Percentiles rank a stretch among this genome's conserved stretches.
phyloP scores from a whole-genome alignment of 352 stramenopile genomes.

The Phytophthora pluvialis region DNA sequence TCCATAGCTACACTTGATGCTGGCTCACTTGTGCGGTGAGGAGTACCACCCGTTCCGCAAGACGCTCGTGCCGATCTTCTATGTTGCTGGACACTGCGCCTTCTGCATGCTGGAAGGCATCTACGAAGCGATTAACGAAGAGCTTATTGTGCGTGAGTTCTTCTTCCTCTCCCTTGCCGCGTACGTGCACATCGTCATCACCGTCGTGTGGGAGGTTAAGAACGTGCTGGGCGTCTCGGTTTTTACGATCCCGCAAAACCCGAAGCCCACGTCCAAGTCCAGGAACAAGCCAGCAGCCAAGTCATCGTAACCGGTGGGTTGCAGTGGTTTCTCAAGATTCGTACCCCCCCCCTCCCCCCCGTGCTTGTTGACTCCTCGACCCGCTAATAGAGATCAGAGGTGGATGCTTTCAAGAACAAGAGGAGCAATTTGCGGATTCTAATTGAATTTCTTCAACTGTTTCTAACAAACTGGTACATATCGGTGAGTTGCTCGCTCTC shows the following conservation, averaged over 20 bases:
- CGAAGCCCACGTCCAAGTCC: slow-evolving; percentile 34
- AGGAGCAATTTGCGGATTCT: too few relatives aligned
- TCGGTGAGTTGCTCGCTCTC: too few relatives aligned
- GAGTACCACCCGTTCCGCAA: slow-evolving; percentile 92
- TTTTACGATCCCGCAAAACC: slow-evolving; percentile 68
- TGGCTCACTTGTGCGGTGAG: slow-evolving; percentile 86
- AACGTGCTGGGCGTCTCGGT: slow-evolving; percentile 82
- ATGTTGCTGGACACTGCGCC: slow-evolving; percentile 81
- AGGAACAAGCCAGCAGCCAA: slow-evolving; percentile 32
- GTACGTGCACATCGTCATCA: slow-evolving; percentile 90
- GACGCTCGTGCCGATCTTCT: slow-evolving; percentile 91
- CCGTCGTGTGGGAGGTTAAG: slow-evolving; percentile 89
- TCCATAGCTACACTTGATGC: slow-evolving; percentile 83
- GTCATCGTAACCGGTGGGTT: slow-evolving; percentile 24
- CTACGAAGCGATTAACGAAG: slow-evolving; percentile 84
- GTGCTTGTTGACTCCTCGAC: too few relatives aligned
- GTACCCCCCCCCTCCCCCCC: too few relatives aligned
- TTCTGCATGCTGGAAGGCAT: slow-evolving; percentile 87
- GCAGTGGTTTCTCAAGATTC: neutral
- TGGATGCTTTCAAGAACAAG: too few relatives aligned
- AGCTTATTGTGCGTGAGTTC: slow-evolving; percentile 86
- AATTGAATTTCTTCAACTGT: too few relatives aligned
- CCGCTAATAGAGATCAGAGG: too few relatives aligned
- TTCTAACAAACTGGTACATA: too few relatives aligned
- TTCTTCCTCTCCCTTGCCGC: slow-evolving; percentile 87